Conservation (phyloP, 768 basidiomycete genomes). For the Agaricus sinodeliciosus region DNA sequence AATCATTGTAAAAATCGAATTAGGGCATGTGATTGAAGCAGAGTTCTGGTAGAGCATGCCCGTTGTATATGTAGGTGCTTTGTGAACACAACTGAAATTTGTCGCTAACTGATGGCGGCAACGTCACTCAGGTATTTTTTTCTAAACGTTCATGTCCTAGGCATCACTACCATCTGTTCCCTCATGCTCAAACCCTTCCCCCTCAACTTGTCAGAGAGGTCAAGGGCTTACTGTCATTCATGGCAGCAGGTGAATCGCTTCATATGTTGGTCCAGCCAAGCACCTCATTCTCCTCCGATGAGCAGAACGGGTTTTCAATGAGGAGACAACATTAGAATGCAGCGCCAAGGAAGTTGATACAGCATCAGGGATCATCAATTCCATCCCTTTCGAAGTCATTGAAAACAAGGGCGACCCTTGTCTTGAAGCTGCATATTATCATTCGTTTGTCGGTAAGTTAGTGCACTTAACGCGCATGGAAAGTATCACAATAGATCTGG, state of each 20-base stretch:
- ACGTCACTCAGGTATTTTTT: neutral
- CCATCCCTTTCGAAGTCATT: conserved; percentile 1
- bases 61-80: neutral
- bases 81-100: neutral
- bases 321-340: conserved; percentile 9
- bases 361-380: neutral
- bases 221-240: conserved; percentile 10
- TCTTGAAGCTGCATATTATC: neutral
- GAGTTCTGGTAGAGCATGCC: conserved; percentile 6
- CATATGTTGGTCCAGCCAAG: neutral
- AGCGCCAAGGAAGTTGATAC: conserved; percentile 11
- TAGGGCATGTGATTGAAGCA: conserved; percentile 12
- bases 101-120: neutral
- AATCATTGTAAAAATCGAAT: neutral
- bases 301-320: conserved; percentile 10
- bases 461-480: neutral
- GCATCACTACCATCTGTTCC: conserved; percentile 12
- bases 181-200: conserved; percentile 9
- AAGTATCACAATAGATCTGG: neutral
- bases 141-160: neutral
- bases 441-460: conserved; percentile 1
- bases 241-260: conserved; percentile 1
- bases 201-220: conserved; percentile 5
- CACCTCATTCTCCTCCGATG: neutral
- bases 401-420: neutral